Base-by-base conservation (phyloP, 1,284 basidiomycete species). In the Schizophyllum amplum region DNA sequence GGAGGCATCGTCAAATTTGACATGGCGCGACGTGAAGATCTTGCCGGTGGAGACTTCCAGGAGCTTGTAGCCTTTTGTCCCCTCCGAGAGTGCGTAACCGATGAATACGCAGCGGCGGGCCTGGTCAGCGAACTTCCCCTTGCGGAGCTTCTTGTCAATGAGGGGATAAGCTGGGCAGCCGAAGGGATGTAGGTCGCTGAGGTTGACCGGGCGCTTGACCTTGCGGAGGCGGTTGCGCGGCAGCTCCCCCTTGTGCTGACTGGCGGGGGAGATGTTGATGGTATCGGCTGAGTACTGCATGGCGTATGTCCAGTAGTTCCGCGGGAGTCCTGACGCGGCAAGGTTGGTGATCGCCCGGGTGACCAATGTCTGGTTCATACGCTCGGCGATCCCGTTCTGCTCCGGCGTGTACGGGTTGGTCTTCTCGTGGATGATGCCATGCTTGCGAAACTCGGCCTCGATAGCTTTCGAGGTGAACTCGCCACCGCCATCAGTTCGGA, bases 311-410 rank as follows among this genome's bases (percentile, higher is more conserved):
- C 69, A 72, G 53, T 65, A 67, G 0, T 51, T 59, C n/a, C 61
- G 63, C 0, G 64, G 59, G 0, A 71, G 59, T 22, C 59, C 57
- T 0, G 63, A 62, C 0, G 67, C 65, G 20, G 62, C 51, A 0
- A 70, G 62, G 61, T 72, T 67, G 0, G 65, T 49, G 4, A 59
- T 61, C 1, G 64, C 63, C 6, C 59, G 52, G 2, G 60, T 61
- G 1, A 62, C 61, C 0, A 73, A 47, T 0, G 62, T 72, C 52
- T 68, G 68, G 53, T 72, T 72, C 52, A 69, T 65, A 0, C 57
- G 52, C 55, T 69, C 66, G 6, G 68, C 67, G 2, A 68, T 48
- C 1, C 68, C 67, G 54, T 71, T 70, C 51, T 71, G 69, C 51
- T 69, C 62, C 15, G 67, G 68, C 5, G 68, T 67, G 56, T 71